Evolutionary conservation across 2,329 filamentous ascomycete genomes (phyloP), one percentile per base, ranked within the genome.

Genomic region (Diplodia scrobiculata): DNA sequence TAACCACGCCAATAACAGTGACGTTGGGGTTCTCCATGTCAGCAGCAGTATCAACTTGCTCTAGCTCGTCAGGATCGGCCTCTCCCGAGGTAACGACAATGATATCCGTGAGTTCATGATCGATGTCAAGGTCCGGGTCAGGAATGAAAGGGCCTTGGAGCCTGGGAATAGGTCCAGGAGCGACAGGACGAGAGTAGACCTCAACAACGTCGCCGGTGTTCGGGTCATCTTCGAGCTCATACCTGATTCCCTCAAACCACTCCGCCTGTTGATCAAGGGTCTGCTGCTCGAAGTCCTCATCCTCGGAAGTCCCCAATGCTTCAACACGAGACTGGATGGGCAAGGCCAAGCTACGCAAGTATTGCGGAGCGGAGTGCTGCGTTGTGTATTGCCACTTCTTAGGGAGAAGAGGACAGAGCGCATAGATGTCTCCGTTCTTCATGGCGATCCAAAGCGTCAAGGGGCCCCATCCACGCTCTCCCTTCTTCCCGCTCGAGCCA

Each of bases 391-490:
- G 87, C 92, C 94, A 98, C 72, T 89, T 91, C 62, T 88, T 87
- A 0, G 95, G 95, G 36, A 99, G 82, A 48, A 99, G 83, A 1
- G 95, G 95, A 74, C 93, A 97, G 9, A 99, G 81, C 1, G 94
- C 93, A 74, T 99, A 99, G 5, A 98, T 85, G 73, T 97, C 93
- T 3, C 95, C 95, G 67, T 92, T 90, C 45, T 87, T 87, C 90
- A 97, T 99, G n/a, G 93, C 92, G 62, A 98, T 82, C 91, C 94
- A 99, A 11, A 99, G 83, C 0, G 95, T 98, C 91, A 97, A 97
- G 10, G 93, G 87, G 7, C 92, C 91, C 95, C 95, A 99, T 1
- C 85, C 84, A 72, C 86, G 82, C 69, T 88, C 85, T 45, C 83
- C 84, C 64, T 84, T 81, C 36, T 76, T 80, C 10, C 84, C 85